Evolutionary conservation across 176 grass and related monocot species (phyloP).

Genomic region (Rhynchospora breviuscula): DNA sequence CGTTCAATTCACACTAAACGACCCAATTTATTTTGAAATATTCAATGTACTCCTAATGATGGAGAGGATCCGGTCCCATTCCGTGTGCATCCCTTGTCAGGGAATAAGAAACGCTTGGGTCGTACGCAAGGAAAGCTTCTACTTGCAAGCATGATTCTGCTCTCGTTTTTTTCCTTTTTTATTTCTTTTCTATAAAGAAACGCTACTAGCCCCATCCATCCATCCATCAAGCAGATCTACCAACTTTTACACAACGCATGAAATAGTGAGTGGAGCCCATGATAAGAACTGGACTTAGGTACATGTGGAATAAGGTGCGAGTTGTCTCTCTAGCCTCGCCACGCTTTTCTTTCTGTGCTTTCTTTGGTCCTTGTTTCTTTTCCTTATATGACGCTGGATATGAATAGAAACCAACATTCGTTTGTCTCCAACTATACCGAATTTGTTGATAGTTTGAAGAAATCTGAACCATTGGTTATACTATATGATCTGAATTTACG

Average conservation of each 20-base stretch:
- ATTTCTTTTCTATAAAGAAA: slow-evolving; percentile 19
- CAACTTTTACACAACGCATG: slow-evolving; percentile 12
- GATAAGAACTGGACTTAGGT: neutral
- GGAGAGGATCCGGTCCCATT: too few relatives aligned
- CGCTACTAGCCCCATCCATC: neutral
- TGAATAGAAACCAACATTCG: neutral
- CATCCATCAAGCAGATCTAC: slow-evolving; percentile 5
- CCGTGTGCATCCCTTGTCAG: neutral
- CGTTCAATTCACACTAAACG: too few relatives aligned
- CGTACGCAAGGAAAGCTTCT: slow-evolving; percentile 27
- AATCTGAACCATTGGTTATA: neutral
- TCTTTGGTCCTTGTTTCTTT: slow-evolving; percentile 7
- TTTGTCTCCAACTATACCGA: neutral
- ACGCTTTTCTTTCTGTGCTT: slow-evolving; percentile 14
- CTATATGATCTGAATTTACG: neutral
- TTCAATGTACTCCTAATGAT: too few relatives aligned
- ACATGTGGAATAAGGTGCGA: slow-evolving; percentile 16
- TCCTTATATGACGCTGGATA: neutral
- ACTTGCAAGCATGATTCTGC: slow-evolving; percentile 13
- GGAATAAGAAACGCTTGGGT: slow-evolving; percentile 13
- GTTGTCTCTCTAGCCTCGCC: neutral
- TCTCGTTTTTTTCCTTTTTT: neutral
- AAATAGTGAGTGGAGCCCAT: slow-evolving; percentile 6
- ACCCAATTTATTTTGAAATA: too few relatives aligned
- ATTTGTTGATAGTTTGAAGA: neutral